Evolutionary conservation across 768 basidiomycete species (phyloP).

Genomic region (Daedaleopsis nitida): DNA sequence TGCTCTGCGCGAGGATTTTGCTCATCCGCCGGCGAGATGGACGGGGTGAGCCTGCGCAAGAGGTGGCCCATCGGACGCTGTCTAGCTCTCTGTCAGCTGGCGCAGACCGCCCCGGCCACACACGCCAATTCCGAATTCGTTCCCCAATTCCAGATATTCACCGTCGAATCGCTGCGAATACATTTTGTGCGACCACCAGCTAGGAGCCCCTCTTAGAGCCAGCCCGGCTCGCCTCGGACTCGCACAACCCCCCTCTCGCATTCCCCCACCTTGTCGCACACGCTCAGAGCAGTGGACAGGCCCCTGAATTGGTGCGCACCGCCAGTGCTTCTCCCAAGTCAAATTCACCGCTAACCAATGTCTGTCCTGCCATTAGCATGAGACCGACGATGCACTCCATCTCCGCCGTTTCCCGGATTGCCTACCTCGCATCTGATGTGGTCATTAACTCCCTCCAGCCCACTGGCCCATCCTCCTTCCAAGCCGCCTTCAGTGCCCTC

Average conservation of each 20-base stretch:
- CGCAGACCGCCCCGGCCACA: neutral
- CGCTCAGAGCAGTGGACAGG: slow-evolving; percentile 1
- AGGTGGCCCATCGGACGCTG: too few species aligned
- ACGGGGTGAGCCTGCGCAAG: too few species aligned
- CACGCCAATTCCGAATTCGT: slow-evolving; percentile 18
- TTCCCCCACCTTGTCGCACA: slow-evolving; percentile 3
- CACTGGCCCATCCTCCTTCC: slow-evolving; percentile 45
- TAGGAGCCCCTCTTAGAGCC: neutral
- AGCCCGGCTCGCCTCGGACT: too few species aligned
- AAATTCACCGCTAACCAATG: slow-evolving; percentile 12
- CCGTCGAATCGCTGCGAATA: slow-evolving; percentile 4
- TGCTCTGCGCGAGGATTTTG: slow-evolving; percentile 3
- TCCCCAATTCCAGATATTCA: neutral
- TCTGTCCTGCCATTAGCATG: slow-evolving; percentile 5
- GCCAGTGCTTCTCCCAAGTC: neutral
- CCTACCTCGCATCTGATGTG: slow-evolving; percentile 69
- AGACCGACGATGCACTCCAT: slow-evolving; percentile 23
- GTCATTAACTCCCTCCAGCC: slow-evolving; percentile 59
- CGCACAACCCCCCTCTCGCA: slow-evolving; percentile 1
- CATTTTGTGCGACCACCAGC: slow-evolving; percentile 13
- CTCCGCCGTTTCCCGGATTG: slow-evolving; percentile 62
- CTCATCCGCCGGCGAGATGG: neutral
- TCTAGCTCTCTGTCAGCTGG: too few species aligned
- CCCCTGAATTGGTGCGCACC: neutral
- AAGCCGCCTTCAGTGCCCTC: slow-evolving; percentile 32